Evolutionary conservation across 768 basidiomycete genomes (phyloP).

Genomic region (Neoboletus magnificus): DNA sequence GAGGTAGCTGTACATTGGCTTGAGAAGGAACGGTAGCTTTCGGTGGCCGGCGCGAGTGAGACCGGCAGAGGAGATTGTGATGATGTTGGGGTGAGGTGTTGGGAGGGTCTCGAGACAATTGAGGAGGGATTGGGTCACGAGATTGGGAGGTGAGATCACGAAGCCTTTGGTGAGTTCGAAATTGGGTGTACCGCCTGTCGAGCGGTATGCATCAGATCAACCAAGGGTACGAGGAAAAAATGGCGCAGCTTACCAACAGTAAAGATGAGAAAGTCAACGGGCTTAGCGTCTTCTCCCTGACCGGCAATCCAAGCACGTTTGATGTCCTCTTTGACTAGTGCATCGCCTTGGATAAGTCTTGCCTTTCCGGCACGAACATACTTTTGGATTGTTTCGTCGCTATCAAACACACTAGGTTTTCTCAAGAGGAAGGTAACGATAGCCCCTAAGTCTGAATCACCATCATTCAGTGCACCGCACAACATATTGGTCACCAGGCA

Average conservation of each 20-base stretch:
- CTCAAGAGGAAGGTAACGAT: constrained; percentile 66
- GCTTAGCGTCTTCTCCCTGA: constrained; percentile 22
- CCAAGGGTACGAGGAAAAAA: background rate
- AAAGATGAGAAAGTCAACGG: constrained; percentile 56
- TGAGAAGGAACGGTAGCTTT: constrained; percentile 45
- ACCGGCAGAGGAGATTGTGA: constrained; percentile 54
- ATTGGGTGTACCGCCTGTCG: constrained; percentile 29
- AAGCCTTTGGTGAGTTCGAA: constrained; percentile 49
- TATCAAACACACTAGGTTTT: constrained; percentile 48
- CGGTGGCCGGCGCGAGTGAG: constrained; percentile 44
- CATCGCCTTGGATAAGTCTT: constrained; percentile 58
- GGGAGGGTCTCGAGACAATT: constrained; percentile 58
- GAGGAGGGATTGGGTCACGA: constrained; percentile 55
- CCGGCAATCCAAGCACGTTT: constrained; percentile 47
- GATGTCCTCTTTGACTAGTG: constrained; percentile 50
- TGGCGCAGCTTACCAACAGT: constrained; percentile 48
- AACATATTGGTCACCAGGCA: background rate
- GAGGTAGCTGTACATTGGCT: constrained; percentile 46
- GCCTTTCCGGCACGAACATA: constrained; percentile 52
- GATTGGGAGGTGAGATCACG: constrained; percentile 48
- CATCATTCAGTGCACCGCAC: background rate
- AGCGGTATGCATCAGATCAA: background rate
- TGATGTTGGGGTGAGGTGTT: constrained; percentile 42
- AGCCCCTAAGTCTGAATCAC: constrained; percentile 49
- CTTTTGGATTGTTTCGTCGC: constrained; percentile 48